These are phyloP conservation scores for Backusella macrospora DNA, from an alignment of 192 early-diverging fungal species.

Conservation along the genomic window DNA sequence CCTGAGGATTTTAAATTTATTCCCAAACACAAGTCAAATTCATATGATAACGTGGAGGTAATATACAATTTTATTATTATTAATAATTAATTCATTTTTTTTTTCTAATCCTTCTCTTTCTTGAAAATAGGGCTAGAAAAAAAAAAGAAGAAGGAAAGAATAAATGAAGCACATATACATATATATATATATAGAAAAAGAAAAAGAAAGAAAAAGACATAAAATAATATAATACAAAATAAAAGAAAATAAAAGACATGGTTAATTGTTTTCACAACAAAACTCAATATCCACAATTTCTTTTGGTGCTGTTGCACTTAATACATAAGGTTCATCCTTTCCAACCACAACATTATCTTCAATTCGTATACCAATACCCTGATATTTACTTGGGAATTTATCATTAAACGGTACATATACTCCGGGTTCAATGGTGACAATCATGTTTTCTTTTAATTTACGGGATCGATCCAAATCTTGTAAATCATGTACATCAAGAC, in stretches of 20 bases:
- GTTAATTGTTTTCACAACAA: slow-evolving; percentile 40
- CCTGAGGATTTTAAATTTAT: slow-evolving; percentile 88
- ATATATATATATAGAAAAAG: background rate
- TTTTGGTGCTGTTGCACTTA: slow-evolving; percentile 80
- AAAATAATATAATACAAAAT: slow-evolving; percentile 10
- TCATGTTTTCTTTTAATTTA: slow-evolving; percentile 78
- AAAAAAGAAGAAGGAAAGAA: background rate
- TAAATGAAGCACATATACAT: background rate
- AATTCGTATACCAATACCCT: slow-evolving; percentile 92
- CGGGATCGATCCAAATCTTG: slow-evolving; percentile 71
- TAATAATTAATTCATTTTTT: background rate
- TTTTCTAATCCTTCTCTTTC: background rate
- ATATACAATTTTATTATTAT: slow-evolving; percentile 5
- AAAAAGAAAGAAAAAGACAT: background rate
- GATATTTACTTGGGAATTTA: slow-evolving; percentile 78
- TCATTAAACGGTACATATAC: slow-evolving; percentile 82
- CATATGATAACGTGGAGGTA: slow-evolving; percentile 38
- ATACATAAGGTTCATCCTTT: slow-evolving; percentile 63
- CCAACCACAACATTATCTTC: slow-evolving; percentile 94
- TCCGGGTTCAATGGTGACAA: slow-evolving; percentile 95
- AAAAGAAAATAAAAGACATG: background rate
- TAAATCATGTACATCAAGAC: slow-evolving; percentile 95
- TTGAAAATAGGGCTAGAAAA: slow-evolving; percentile 1
- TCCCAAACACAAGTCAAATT: slow-evolving; percentile 93
- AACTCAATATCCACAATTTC: slow-evolving; percentile 81